phyloP scores from a whole-genome alignment of 1,139 yeast genomes.

The Blastobotrys raffinosifermentans region DNA sequence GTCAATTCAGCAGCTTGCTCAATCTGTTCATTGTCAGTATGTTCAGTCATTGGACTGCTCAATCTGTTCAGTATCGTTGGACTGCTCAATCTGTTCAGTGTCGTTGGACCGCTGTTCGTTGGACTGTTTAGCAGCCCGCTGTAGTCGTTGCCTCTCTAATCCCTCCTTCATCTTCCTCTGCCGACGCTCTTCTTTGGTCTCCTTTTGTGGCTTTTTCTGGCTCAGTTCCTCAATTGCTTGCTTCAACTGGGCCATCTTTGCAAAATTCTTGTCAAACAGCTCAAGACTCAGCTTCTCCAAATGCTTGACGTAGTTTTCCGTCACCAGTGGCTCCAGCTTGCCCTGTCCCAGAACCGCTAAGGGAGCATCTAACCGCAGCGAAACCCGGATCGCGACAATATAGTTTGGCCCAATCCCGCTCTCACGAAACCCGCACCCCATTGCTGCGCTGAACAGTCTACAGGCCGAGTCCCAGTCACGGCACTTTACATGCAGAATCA shows the following conservation, averaged over 20 bases:
- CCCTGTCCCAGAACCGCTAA: conserved; percentile 48
- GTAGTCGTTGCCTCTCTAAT: conserved; percentile 40
- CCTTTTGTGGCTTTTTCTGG: conserved; percentile 19
- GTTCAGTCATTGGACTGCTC: no score
- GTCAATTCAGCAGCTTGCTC: no score
- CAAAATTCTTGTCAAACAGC: conserved; percentile 57
- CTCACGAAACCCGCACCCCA: conserved; percentile 83
- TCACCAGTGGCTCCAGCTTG: conserved; percentile 41
- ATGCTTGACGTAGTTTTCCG: conserved; percentile 43
- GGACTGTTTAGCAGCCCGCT: neutral
- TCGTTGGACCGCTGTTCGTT: no score
- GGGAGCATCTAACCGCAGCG: conserved; percentile 68
- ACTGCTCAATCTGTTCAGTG: no score
- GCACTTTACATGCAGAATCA: conserved; percentile 78
- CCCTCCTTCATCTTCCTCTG: conserved; percentile 59
- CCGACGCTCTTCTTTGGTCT: conserved; percentile 53
- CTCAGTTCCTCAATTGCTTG: conserved; percentile 35
- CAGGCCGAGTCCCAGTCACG: conserved; percentile 54
- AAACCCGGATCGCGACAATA: conserved; percentile 71
- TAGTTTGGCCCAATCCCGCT: conserved; percentile 77
- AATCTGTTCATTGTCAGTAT: no score
- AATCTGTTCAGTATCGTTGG: no score
- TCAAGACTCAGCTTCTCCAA: conserved; percentile 45
- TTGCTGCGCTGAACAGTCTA: conserved; percentile 60
- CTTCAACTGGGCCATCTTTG: conserved; percentile 47